A percentile compares a stretch with the other conserved stretches of the same genome.
phyloP scores from a whole-genome alignment of 1,284 basidiomycete species.

The Apiotrichum montevideense region DNA sequence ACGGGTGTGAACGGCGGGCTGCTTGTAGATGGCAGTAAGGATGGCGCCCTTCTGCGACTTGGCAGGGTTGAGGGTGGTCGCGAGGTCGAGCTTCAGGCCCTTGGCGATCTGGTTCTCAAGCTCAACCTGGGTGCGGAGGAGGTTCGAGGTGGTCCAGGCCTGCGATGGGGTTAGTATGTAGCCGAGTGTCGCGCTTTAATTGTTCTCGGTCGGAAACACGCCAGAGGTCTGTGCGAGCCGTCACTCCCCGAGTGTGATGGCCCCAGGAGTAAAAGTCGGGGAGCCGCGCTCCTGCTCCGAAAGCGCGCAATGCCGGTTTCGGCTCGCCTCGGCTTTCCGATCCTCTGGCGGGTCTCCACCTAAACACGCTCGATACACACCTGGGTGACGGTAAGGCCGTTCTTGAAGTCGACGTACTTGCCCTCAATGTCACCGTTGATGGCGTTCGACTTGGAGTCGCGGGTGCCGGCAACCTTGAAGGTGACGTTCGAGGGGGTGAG shows the following conservation, averaged over 20 bases:
- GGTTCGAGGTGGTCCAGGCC: slow-evolving; percentile 89
- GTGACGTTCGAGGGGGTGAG: slow-evolving; percentile 80
- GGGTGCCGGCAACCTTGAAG: slow-evolving; percentile 79
- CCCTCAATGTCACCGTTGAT: slow-evolving; percentile 85
- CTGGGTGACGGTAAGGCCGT: slow-evolving; percentile 84
- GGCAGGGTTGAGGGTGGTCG: slow-evolving; percentile 73
- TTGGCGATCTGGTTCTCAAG: slow-evolving; percentile 97
- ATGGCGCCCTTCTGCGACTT: slow-evolving; percentile 69
- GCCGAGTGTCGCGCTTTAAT: background rate
- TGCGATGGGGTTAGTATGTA: slow-evolving; percentile 19
- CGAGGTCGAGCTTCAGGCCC: slow-evolving; percentile 92
- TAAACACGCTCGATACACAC: slow-evolving; percentile 21
- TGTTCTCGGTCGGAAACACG: background rate
- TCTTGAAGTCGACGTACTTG: slow-evolving; percentile 80
- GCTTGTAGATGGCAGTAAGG: slow-evolving; percentile 83
- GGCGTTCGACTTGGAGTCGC: slow-evolving; percentile 63
- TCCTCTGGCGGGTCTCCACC: too few relatives aligned
- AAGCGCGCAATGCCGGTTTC: too few relatives aligned
- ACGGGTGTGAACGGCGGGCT: slow-evolving; percentile 90
- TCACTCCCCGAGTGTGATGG: too few relatives aligned
- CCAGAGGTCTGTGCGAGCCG: background rate
- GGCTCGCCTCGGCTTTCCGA: too few relatives aligned
- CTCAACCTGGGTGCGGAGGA: slow-evolving; percentile 83
- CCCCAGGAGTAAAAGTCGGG: too few relatives aligned
- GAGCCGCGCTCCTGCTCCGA: too few relatives aligned